These are phyloP conservation scores for Pterulicium gracile DNA, from an alignment of 1,284 basidiomycete species.

Conservation along the genomic window DNA sequence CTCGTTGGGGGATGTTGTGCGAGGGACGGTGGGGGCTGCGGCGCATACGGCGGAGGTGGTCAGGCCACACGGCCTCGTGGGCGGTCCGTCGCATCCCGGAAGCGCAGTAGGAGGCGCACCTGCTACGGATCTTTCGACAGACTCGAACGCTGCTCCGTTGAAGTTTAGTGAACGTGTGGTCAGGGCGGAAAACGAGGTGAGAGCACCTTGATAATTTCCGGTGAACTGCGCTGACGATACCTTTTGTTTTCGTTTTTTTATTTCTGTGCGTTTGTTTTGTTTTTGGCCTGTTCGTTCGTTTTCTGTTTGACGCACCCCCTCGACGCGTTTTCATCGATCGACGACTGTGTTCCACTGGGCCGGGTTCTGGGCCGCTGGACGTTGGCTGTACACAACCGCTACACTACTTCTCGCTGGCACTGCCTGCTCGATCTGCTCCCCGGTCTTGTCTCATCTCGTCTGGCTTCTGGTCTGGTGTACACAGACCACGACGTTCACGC, in stretches of 20 bases:
- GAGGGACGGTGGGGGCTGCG: slow-evolving; percentile 48
- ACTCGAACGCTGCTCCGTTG: slow-evolving; percentile 17
- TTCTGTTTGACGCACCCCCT: too few relatives aligned
- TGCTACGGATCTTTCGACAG: too few relatives aligned
- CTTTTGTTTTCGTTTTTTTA: too few relatives aligned
- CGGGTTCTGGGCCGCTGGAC: too few relatives aligned
- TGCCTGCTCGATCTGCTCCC: too few relatives aligned
- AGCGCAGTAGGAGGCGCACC: neutral
- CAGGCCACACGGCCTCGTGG: slow-evolving; percentile 21
- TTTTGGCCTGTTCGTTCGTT: too few relatives aligned
- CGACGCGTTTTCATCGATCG: too few relatives aligned
- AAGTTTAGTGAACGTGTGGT: slow-evolving; percentile 44
- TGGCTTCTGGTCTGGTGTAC: neutral
- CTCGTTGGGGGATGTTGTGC: slow-evolving; percentile 52
- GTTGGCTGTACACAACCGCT: neutral
- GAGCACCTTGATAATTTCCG: slow-evolving; percentile 14
- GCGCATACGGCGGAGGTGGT: slow-evolving; percentile 47
- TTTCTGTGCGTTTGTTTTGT: too few relatives aligned
- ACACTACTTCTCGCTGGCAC: neutral
- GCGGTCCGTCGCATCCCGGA: slow-evolving; percentile 15
- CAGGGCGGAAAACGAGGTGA: slow-evolving; percentile 35
- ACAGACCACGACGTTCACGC: neutral
- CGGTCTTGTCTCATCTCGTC: neutral
- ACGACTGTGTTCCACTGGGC: too few relatives aligned
- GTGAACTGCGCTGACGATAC: too few relatives aligned